Conservation (phyloP, 257 asterid species). For the Lycium barbarum region DNA sequence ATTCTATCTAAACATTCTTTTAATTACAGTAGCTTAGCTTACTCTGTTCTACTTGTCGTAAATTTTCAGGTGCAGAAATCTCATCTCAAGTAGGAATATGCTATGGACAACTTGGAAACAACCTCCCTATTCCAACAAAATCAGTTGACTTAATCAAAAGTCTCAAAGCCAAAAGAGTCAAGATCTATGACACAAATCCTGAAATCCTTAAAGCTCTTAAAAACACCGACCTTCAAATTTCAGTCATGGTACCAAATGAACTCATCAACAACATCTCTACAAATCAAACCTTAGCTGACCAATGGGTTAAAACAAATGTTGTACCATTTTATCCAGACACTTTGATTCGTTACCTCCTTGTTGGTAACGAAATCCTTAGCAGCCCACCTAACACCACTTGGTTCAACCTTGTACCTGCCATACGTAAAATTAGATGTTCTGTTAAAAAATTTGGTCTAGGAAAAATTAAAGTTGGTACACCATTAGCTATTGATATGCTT, state of each 20-base stretch:
- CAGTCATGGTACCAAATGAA: constrained; percentile 85
- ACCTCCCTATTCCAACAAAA: constrained; percentile 62
- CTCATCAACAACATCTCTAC: constrained; percentile 68
- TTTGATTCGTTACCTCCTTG: constrained; percentile 82
- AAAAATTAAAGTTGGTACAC: constrained; percentile 81
- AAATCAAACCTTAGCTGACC: constrained; percentile 69
- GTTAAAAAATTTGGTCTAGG: constrained; percentile 58
- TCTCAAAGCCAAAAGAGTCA: constrained; percentile 70
- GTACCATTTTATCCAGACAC: constrained; percentile 71
- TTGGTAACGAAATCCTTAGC: constrained; percentile 91
- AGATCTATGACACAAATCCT: constrained; percentile 77
- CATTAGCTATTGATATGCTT: constrained; percentile 75
- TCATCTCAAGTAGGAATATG: constrained; percentile 72
- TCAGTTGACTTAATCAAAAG: constrained; percentile 63
- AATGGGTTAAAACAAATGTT: constrained; percentile 74
- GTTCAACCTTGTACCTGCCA: constrained; percentile 89
- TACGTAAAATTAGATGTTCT: constrained; percentile 67
- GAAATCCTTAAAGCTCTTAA: constrained; percentile 67
- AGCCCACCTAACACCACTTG: constrained; percentile 73
- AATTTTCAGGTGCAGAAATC: constrained; percentile 57
- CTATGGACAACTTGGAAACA: constrained; percentile 93
- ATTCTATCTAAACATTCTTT: background rate
- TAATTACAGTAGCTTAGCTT: background rate
- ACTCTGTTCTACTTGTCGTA: background rate
- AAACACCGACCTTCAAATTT: constrained; percentile 67